Evolutionary conservation across 805 yeast species (phyloP), one percentile per base, ranked within the genome.

Genomic region (Hanseniaspora vineae): DNA sequence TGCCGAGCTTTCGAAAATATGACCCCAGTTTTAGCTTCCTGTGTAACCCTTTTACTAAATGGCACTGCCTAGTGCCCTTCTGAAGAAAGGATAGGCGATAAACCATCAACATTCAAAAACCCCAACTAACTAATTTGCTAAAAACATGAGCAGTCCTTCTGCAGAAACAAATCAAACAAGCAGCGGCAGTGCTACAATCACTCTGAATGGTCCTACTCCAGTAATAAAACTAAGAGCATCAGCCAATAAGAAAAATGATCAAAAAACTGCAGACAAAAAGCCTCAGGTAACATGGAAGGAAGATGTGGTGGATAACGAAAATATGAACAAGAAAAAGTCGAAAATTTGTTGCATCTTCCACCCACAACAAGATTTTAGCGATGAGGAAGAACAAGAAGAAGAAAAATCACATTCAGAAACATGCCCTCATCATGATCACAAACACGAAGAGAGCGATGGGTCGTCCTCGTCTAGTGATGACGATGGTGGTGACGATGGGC

Each of bases 321-420:
- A 84, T 59, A 70, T 92, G 84, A 76, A 82, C 58, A 85, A 78
- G 67, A 92, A 92, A 68, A 88, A 87, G 60, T 77, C 95, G 12
- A 90, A 90, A 64, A 82, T 84, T n/a, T 85, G 95, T 57, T 84
- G 95, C 54, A 84, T 85, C 10, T 84, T 78, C 69, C 83, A 89
- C 69, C 92, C 96, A 49, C 80, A 84, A 46, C 67, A 70, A 19
- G 74, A 72, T 47, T 75, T 73, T 53, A 81, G 78, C 39, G 84
- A 77, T 35, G 68, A 61, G 8, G 65, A 60, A 35, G 67, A 58
- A 20, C 68, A 62, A 42, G 49, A 23, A 54, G 70, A 52, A 59
- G 67, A 58, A 23, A 68, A 62, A 42, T 48, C 20, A 55, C 69
- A 52, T 58, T 67, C 52, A 14, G 52, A 57, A 3, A 51, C 53